Conservation (phyloP, 148 eudicot species). For the Silene latifolia region DNA sequence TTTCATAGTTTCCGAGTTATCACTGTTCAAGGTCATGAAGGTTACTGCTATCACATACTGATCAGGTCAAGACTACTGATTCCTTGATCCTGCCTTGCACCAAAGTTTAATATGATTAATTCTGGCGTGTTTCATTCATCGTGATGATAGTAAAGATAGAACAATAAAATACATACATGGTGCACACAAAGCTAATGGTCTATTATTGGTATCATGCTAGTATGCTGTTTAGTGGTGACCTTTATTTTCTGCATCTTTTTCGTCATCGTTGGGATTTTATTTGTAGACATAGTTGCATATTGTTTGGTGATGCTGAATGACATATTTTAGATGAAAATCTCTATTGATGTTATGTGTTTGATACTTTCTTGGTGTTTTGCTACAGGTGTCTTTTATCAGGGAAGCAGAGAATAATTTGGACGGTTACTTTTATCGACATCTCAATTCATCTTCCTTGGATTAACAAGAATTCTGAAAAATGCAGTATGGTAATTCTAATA, state of each 20-base stretch:
- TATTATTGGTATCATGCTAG: background rate
- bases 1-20: no score
- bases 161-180: background rate
- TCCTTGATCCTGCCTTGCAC: no score
- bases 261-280: background rate
- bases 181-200: background rate
- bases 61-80: no score
- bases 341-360: background rate
- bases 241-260: background rate
- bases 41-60: no score
- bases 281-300: background rate
- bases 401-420: conserved; percentile 55
- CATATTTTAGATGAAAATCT: background rate
- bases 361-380: background rate
- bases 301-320: background rate
- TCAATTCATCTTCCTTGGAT: conserved; percentile 46
- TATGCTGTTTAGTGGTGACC: background rate
- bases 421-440: conserved; percentile 39
- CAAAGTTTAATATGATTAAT: no score
- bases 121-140: background rate
- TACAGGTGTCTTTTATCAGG: conserved; percentile 58
- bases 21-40: no score
- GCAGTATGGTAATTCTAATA: conserved; percentile 59
- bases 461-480: conserved; percentile 28
- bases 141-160: background rate